Base-by-base conservation (phyloP, 139 green algal genomes). In the Micractinium sp. region DNA sequence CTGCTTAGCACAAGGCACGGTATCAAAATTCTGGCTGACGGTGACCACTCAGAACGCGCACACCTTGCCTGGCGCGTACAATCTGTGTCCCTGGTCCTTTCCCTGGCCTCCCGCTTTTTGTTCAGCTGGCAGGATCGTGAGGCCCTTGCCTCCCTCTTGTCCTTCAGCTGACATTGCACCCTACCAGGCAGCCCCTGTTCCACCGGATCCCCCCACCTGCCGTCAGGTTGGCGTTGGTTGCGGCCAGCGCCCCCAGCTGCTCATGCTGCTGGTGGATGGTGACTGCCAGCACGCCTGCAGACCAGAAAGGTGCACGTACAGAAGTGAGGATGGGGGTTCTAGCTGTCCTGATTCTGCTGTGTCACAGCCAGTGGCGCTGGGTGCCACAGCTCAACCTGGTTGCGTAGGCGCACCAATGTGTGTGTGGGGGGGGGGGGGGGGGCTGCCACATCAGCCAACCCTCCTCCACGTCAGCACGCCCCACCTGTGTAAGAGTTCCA, bases 401-500 rank as follows among this genome's bases (percentile, higher is more conserved):
- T 67, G 60, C 60, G 16, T 14, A 67, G 60, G 60, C 60, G 15
- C 60, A 67, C 60, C 14, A 67, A 16, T 23, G n/a, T n/a, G n/a
- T n/a, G n/a, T n/a, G n/a, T n/a, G n/a, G n/a, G n/a, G n/a, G n/a
- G n/a, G n/a, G n/a, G 12, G 22, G 20, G 9, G 63, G 7, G 14
- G 63, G 63, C 14, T 71, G 63, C 63, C 20, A 71, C 63, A 25
- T 31, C 63, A 71, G 47, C 47, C 47, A 56, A 9, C 47, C 9
- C 9, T 56, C 7, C 47, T 56, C 47, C 47, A 56, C 7, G 47
- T 56, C 47, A 56, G 47, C 47, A 56, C 47, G 47, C 18, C 56
- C 74, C 60, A 86, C 81, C 82, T 25, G 94, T 81, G 78, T 92
- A 93, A 9, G 90, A 82, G 88, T 96, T 96, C 94, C 94, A 96